These are phyloP conservation scores for Jamesozyma rosinii DNA, from an alignment of 805 yeast genomes.

Conservation along the genomic window DNA sequence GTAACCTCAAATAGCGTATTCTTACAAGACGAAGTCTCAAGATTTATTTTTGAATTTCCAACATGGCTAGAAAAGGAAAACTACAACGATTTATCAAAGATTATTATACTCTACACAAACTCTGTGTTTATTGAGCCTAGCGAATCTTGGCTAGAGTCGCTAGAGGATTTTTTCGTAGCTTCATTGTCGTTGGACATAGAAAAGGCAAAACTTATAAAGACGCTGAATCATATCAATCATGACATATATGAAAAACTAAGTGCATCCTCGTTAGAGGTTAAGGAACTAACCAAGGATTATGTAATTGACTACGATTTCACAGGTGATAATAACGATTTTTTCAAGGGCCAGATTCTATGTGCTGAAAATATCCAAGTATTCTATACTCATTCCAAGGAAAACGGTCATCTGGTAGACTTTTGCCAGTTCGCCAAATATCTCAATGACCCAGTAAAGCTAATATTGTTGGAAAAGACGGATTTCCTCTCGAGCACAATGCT, in stretches of 20 bases:
- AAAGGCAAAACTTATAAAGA: constrained; percentile 22
- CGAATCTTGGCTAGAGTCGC: constrained; percentile 6
- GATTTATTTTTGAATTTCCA: constrained; percentile 32
- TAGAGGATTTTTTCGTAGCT: constrained; percentile 18
- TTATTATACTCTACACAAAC: constrained; percentile 30
- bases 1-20: constrained; percentile 3
- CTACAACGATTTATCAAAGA: constrained; percentile 27
- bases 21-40: constrained; percentile 22
- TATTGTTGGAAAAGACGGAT: constrained; percentile 12
- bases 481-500: constrained; percentile 12
- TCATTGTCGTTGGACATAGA: constrained; percentile 14
- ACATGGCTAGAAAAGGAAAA: constrained; percentile 25
- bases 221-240: constrained; percentile 29
- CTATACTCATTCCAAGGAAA: constrained; percentile 23
- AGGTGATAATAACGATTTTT: constrained; percentile 19
- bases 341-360: constrained; percentile 28
- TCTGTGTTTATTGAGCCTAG: constrained; percentile 14
- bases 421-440: constrained; percentile 14
- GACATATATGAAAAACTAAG: constrained; percentile 11
- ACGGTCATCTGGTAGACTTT: constrained; percentile 15
- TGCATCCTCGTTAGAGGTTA: constrained; percentile 9
- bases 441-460: not conserved
- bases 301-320: constrained; percentile 22
- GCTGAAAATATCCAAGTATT: constrained; percentile 30
- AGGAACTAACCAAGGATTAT: constrained; percentile 16